Conservation (phyloP, 805 yeast species). For the Zygoascus bituminiphila region DNA sequence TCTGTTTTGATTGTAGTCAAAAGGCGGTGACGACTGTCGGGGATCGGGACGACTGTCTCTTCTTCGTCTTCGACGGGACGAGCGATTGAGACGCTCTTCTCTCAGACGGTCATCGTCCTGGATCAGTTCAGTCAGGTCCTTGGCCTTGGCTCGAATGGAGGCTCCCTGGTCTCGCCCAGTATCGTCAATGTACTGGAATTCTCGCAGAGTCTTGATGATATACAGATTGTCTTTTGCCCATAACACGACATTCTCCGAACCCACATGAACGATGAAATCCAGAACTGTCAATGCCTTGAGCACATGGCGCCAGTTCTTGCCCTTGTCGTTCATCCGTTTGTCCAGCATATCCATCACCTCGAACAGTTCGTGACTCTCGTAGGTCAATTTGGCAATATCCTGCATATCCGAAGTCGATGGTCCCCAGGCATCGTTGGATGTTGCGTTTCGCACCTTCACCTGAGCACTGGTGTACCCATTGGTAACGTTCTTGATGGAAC, state of each 20-base stretch:
- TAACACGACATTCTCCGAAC: conserved; percentile 78
- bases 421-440: conserved; percentile 78
- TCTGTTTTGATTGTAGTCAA: background rate
- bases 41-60: conserved; percentile 11
- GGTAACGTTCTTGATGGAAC: conserved; percentile 81
- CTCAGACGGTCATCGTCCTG: conserved; percentile 73
- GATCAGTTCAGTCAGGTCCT: conserved; percentile 72
- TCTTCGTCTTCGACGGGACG: conserved; percentile 16
- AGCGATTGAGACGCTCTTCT: conserved; percentile 48
- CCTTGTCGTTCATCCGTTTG: conserved; percentile 86
- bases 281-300: conserved; percentile 85
- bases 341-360: conserved; percentile 94
- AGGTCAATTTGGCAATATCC: conserved; percentile 69
- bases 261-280: conserved; percentile 77
- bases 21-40: background rate
- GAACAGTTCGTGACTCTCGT: conserved; percentile 62
- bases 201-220: conserved; percentile 81
- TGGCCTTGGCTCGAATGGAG: conserved; percentile 80
- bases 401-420: conserved; percentile 80
- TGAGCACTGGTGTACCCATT: conserved; percentile 85
- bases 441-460: conserved; percentile 79
- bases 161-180: conserved; percentile 79
- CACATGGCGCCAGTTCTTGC: conserved; percentile 95
- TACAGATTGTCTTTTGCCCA: conserved; percentile 91
- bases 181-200: conserved; percentile 77